Conservation (phyloP, 371 early-diverging fungal genomes). For the Mucor indicus region DNA sequence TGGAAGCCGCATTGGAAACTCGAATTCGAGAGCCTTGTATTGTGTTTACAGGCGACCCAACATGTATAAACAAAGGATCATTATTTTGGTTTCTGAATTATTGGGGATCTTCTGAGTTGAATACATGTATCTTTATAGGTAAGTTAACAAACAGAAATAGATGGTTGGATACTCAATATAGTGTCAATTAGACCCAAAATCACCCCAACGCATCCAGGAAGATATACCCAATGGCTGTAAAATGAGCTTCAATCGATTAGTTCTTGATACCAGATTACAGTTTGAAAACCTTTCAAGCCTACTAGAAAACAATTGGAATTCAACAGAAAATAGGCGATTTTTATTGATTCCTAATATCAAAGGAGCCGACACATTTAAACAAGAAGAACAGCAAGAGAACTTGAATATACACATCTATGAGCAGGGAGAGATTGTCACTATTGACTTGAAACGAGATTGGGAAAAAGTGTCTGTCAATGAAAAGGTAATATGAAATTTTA, state of each 20-base stretch:
- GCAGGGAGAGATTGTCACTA: slow-evolving; percentile 23
- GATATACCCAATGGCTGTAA: slow-evolving; percentile 8
- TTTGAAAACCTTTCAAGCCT: slow-evolving; percentile 21
- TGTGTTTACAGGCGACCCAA: slow-evolving; percentile 61
- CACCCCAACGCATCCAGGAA: slow-evolving; percentile 4
- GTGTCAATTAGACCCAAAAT: slow-evolving; percentile 14
- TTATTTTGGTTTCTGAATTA: slow-evolving; percentile 31
- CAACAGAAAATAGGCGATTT: slow-evolving; percentile 2
- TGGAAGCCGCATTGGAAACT: slow-evolving; percentile 36
- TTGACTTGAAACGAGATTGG: slow-evolving; percentile 32
- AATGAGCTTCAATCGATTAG: slow-evolving; percentile 20
- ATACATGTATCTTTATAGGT: slow-evolving; percentile 33
- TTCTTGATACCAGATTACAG: slow-evolving; percentile 26
- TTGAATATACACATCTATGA: slow-evolving; percentile 18
- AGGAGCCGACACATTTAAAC: slow-evolving; percentile 21
- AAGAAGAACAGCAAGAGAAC: slow-evolving; percentile 14
- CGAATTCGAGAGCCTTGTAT: slow-evolving; percentile 59
- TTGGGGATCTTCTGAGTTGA: slow-evolving; percentile 24
- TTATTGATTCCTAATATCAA: slow-evolving; percentile 25
- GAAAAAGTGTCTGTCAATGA: slow-evolving; percentile 30
- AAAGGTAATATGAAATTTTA: slow-evolving; percentile 19
- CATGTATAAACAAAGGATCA: slow-evolving; percentile 22
- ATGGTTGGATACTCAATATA: neutral
- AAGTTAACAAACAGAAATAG: neutral
- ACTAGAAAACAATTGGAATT: slow-evolving; percentile 14